A percentile compares a stretch with the other conserved stretches of the same genome.
phyloP scores from a whole-genome alignment of 805 yeast genomes.

The Scheffersomyces amazonensis region DNA sequence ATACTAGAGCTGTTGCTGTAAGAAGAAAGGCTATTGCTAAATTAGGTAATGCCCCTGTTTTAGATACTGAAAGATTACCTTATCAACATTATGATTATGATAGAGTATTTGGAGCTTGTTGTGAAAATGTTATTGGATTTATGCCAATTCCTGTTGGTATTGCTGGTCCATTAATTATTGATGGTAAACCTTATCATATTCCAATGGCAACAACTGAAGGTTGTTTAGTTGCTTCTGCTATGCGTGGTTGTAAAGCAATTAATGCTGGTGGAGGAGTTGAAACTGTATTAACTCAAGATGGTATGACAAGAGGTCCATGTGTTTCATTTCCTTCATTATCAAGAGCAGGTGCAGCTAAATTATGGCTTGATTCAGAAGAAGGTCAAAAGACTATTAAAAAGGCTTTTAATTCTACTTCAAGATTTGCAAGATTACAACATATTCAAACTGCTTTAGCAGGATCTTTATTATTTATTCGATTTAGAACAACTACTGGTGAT shows the following conservation, averaged over 20 bases:
- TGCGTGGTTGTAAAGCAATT: conserved; percentile 98
- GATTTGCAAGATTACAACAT: conserved; percentile 93
- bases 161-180: conserved; percentile 94
- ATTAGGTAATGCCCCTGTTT: conserved; percentile 75
- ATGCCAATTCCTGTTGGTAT: conserved; percentile 97
- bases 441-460: conserved; percentile 95
- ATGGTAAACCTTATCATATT: conserved; percentile 81
- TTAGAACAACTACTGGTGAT: conserved; percentile 98
- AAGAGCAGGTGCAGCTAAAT: conserved; percentile 92
- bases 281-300: conserved; percentile 90
- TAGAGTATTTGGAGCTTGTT: conserved; percentile 97
- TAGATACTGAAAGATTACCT: conserved; percentile 73
- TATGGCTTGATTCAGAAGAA: conserved; percentile 94
- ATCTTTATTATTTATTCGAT: conserved; percentile 79
- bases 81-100: conserved; percentile 84
- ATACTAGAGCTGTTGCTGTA: conserved; percentile 86
- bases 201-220: conserved; percentile 99
- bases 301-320: conserved; percentile 99
- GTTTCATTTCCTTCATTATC: conserved; percentile 78
- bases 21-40: conserved; percentile 92
- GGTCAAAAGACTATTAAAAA: conserved; percentile 80
- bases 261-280: conserved; percentile 96
- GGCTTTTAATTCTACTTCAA: conserved; percentile 93
- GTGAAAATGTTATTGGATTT: conserved; percentile 96
- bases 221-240: conserved; percentile 95